Evolutionary conservation across 1,284 basidiomycete genomes (phyloP), one percentile per base, ranked within the genome.

Genomic region (Malassezia psittaci): DNA sequence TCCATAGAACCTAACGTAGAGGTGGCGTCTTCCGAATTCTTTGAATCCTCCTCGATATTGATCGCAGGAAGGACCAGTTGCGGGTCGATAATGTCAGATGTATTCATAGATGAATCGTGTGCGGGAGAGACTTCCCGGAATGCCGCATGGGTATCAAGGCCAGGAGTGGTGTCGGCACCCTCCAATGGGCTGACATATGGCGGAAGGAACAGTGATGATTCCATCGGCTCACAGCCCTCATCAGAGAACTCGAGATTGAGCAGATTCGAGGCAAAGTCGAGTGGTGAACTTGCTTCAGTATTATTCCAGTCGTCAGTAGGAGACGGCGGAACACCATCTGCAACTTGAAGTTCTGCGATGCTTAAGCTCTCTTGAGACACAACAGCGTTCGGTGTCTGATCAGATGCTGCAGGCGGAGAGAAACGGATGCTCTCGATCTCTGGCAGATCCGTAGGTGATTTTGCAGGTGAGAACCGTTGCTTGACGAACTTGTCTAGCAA

Each of bases 401-500:
- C 11, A 19, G 15, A 41, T 12, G 48, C 39, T 43, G 35, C 39
- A 29, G 24, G 24, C 4, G 24, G 7, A 40, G 39, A 52, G 57
- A 60, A 49, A 21, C 45, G n/a, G 10, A 61, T 60, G 49, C 63
- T 65, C 53, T 65, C 58, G 48, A 68, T 58, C 41, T 59, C 65
- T 50, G 66, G 62, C 24, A 29, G 24, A 29, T 29, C 24, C 24
- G 24, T 29, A 29, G 24, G 7, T 29, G 24, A 29, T 29, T 29
- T 29, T 7, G 24, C 24, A 29, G 24, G 24, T 29, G 24, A 29
- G 51, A 65, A 69, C 54, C 71, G 69, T 39, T 69, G 66, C 45
- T 63, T 57, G 24, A 72, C 68, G 41, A 71, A 66, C 18, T 64
- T 54, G 58, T 70, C 65, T 47, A 70, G 60, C 10, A 67, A 59